Base-by-base conservation (phyloP, 1,284 basidiomycete species). In the Fomitiporia mediterranea region DNA sequence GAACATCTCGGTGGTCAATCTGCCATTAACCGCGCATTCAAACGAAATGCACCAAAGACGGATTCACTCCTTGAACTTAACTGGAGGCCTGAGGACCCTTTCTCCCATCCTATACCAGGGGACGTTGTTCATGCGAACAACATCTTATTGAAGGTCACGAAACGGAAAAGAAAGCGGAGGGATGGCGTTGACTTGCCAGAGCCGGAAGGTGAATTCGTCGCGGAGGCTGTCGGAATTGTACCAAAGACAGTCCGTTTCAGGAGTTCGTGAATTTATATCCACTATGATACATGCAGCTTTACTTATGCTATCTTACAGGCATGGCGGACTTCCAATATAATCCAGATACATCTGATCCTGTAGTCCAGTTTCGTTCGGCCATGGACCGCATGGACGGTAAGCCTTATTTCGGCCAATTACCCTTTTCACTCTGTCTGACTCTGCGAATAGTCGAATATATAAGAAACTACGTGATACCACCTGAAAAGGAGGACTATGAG, bases 321-420 rank as follows among this genome's bases (percentile, higher is more conserved):
- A 92, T 96, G 89, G 91, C 86, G 40, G 94, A 97, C 68, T 96
- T 84, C 66, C 93, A 96, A 69, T 96, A 83, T 69, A 81, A 85
- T 55, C 90, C 91, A 1, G 75, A 86, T 55, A 74, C 77, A 64
- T 70, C 81, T 21, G 90, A 94, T 64, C 83, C 85, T 2, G 73
- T 92, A 2, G 71, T 83, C 1, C 73, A 82, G 57, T 70, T 97
- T 52, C 82, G 89, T 2, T 64, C 76, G 9, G 82, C 89, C 0
- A 86, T 97, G 80, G 78, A 83, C 46, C 74, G 75, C 2, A 82
- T 95, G 75, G 86, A 97, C 65, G 88, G 94, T 94, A 66, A 46
- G 70, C 61, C 28, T 21, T 43, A 21, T 48, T 25, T 27, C 38
- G 23, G 44, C 50, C 42, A 17, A 13, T 32, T 19, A 43, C 19